Conservation (phyloP, 352 stramenopile genomes). For the Globisporangium orthogonon region DNA sequence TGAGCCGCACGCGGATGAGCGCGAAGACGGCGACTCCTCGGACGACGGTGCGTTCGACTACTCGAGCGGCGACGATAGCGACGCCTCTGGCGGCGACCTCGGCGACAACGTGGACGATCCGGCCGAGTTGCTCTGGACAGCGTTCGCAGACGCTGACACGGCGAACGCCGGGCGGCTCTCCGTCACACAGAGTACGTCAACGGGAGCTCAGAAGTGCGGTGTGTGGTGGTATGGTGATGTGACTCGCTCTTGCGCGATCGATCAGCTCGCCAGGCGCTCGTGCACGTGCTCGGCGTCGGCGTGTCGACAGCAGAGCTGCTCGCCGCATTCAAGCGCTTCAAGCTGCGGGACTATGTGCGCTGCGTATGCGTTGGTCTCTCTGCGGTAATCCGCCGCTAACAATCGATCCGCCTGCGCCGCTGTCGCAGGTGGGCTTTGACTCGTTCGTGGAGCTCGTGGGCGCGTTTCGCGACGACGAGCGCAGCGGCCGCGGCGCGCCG, state of each 20-base stretch:
- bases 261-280: constrained; percentile 50
- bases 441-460: constrained; percentile 45
- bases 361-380: background rate
- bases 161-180: constrained; percentile 34
- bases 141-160: constrained; percentile 45
- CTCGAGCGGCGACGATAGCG: constrained; percentile 44
- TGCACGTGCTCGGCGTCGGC: constrained; percentile 52
- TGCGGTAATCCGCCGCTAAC: background rate
- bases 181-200: constrained; percentile 40
- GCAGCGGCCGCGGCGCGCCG: background rate
- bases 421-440: constrained; percentile 50
- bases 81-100: constrained; percentile 21
- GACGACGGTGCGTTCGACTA: constrained; percentile 34
- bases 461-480: constrained; percentile 18
- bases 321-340: constrained; percentile 20
- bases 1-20: constrained; percentile 20
- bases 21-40: constrained; percentile 25
- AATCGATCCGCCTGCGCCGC: no score
- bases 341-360: constrained; percentile 30
- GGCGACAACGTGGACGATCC: constrained; percentile 51
- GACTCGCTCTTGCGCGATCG: background rate
- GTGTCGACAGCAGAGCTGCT: constrained; percentile 37
- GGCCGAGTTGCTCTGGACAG: constrained; percentile 55
- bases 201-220: background rate
- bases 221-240: background rate